Evolutionary conservation across 306 rosid genomes (phyloP).

Genomic region (Casuarina glauca): DNA sequence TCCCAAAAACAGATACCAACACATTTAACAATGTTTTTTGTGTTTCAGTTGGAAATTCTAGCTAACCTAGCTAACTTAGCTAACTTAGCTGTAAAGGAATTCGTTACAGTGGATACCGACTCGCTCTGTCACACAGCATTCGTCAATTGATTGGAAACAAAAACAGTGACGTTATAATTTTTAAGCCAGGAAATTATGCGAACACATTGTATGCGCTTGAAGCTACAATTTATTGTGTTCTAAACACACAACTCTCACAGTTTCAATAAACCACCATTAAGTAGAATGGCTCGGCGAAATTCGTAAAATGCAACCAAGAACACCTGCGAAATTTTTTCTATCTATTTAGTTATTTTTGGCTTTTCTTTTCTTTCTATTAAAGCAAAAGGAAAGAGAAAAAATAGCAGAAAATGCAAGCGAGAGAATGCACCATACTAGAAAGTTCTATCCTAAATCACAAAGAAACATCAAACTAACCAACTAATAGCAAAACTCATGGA

Average conservation of each 20-base stretch:
- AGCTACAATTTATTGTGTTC: neutral
- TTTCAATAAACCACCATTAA: neutral
- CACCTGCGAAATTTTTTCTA: neutral
- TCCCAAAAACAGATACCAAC: neutral
- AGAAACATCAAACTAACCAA: neutral
- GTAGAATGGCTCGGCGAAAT: neutral
- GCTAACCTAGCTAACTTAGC: neutral
- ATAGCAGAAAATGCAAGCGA: neutral
- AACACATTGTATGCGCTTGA: neutral
- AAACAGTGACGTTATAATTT: neutral
- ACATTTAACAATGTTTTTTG: neutral
- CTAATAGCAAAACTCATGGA: neutral
- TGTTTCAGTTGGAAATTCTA: neutral
- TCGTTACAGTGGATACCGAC: neutral
- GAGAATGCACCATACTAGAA: neutral
- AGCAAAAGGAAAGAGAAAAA: neutral
- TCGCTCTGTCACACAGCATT: neutral
- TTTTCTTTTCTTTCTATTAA: neutral
- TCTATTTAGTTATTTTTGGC: too few species aligned
- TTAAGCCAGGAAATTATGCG: neutral
- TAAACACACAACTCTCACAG: neutral
- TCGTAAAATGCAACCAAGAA: conserved; percentile 1
- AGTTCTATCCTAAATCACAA: neutral
- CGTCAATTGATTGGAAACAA: neutral
- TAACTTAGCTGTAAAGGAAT: neutral